These are phyloP conservation scores for Cadophora sp. DNA, from an alignment of 2,329 filamentous ascomycete species.

Conservation along the genomic window DNA sequence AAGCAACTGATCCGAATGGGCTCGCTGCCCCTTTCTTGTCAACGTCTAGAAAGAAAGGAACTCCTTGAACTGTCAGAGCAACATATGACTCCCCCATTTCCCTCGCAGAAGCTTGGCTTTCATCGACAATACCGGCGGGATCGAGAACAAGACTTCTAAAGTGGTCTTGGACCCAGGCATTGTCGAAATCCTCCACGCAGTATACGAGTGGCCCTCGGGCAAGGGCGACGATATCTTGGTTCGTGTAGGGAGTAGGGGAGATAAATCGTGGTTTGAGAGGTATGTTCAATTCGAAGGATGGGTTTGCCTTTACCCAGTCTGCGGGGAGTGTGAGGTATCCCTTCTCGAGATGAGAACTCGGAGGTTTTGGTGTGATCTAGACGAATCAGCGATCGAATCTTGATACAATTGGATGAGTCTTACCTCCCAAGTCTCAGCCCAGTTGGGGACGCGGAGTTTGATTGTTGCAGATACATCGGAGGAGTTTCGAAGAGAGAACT, in stretches of 20 bases:
- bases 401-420: slow-evolving; percentile 7
- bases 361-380: slow-evolving; percentile 24
- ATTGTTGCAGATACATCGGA: slow-evolving; percentile 49
- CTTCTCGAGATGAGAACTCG: slow-evolving; percentile 45
- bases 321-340: slow-evolving; percentile 58
- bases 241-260: slow-evolving; percentile 61
- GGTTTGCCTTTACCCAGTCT: slow-evolving; percentile 49
- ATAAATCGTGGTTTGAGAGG: slow-evolving; percentile 57
- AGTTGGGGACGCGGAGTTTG: slow-evolving; percentile 60
- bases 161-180: slow-evolving; percentile 61
- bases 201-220: slow-evolving; percentile 65
- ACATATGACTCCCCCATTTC: slow-evolving; percentile 35
- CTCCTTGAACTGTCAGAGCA: slow-evolving; percentile 34
- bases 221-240: slow-evolving; percentile 60
- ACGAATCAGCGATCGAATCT: slow-evolving; percentile 37
- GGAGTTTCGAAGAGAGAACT: slow-evolving; percentile 51
- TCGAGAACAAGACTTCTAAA: slow-evolving; percentile 51
- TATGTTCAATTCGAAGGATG: slow-evolving; percentile 53
- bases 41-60: slow-evolving; percentile 26
- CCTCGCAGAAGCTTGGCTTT: slow-evolving; percentile 20
- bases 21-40: slow-evolving; percentile 9
- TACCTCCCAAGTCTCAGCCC: slow-evolving; percentile 51
- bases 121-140: slow-evolving; percentile 28
- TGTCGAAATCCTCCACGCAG: slow-evolving; percentile 66
- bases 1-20: neutral